These are phyloP conservation scores for Heliosperma pusillum DNA, from an alignment of 148 eudicot species.

Conservation along the genomic window DNA sequence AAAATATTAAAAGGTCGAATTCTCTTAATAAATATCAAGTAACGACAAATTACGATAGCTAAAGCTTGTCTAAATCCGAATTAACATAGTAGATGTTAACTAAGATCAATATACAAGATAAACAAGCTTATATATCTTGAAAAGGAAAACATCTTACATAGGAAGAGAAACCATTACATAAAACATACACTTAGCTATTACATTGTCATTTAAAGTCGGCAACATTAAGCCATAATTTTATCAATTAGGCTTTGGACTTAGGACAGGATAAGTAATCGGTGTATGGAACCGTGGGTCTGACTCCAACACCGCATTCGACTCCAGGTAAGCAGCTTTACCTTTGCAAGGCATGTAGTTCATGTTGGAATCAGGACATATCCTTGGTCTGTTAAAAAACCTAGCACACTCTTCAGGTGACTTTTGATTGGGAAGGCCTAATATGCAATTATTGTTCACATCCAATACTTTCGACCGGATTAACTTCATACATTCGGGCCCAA, in stretches of 20 bases:
- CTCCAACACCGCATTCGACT: background rate
- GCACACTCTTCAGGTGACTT: constrained; percentile 24
- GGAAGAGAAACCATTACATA: background rate
- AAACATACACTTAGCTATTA: background rate
- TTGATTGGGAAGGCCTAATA: constrained; percentile 35
- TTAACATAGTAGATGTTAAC: background rate
- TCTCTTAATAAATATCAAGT: no score
- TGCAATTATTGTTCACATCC: constrained; percentile 37
- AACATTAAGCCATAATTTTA: background rate
- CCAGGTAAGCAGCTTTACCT: constrained; percentile 15
- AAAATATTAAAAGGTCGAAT: no score
- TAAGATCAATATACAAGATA: background rate
- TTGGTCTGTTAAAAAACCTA: constrained; percentile 26
- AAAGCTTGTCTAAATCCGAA: background rate
- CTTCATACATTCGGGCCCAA: constrained; percentile 46
- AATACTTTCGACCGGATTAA: constrained; percentile 27
- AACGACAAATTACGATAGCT: background rate
- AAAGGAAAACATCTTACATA: background rate
- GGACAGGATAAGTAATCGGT: constrained; percentile 15
- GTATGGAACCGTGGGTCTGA: constrained; percentile 8
- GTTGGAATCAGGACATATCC: constrained; percentile 20
- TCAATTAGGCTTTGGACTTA: constrained; percentile 15
- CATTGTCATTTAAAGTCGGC: background rate
- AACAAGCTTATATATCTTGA: background rate
- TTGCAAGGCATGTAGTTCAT: constrained; percentile 30